A percentile compares a stretch with the other conserved stretches of the same genome.
Conservation (phyloP, 176 grass and related monocot species). For the Oryza coarctata region DNA sequence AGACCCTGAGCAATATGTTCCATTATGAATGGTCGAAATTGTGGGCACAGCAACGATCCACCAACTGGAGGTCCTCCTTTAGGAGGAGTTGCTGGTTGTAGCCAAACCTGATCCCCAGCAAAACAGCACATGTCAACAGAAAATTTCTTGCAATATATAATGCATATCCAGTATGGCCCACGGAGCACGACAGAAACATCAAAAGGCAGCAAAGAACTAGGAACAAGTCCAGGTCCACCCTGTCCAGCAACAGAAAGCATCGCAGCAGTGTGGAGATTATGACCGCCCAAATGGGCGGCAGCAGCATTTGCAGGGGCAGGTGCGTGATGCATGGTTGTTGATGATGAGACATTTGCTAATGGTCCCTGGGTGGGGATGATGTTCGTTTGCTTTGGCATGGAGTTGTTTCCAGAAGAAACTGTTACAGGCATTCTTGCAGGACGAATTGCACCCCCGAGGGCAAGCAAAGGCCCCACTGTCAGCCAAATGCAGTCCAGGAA, state of each 20-base stretch:
- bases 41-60: conserved; percentile 94
- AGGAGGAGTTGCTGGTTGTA: conserved; percentile 96
- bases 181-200: conserved; percentile 97
- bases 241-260: conserved; percentile 86
- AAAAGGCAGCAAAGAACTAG: conserved; percentile 96
- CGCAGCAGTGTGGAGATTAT: conserved; percentile 68
- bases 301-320: conserved; percentile 40
- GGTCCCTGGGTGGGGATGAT: conserved; percentile 42
- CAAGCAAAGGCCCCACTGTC: conserved; percentile 93
- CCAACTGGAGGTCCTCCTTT: conserved; percentile 90
- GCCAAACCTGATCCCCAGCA: conserved; percentile 98
- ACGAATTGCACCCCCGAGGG: conserved; percentile 96
- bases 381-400: conserved; percentile 59
- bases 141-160: conserved; percentile 99
- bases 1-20: conserved; percentile 99
- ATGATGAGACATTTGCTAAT: conserved; percentile 61
- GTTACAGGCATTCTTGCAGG: conserved; percentile 94
- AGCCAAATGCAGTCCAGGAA: conserved; percentile 96
- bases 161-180: conserved; percentile 98
- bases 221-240: conserved; percentile 91
- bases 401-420: conserved; percentile 61
- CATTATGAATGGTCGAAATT: conserved; percentile 99
- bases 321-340: conserved; percentile 52
- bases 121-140: conserved; percentile 99
- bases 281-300: conserved; percentile 62